Evolutionary conservation across 1,284 basidiomycete species (phyloP).

Genomic region (Moesziomyces sp.): DNA sequence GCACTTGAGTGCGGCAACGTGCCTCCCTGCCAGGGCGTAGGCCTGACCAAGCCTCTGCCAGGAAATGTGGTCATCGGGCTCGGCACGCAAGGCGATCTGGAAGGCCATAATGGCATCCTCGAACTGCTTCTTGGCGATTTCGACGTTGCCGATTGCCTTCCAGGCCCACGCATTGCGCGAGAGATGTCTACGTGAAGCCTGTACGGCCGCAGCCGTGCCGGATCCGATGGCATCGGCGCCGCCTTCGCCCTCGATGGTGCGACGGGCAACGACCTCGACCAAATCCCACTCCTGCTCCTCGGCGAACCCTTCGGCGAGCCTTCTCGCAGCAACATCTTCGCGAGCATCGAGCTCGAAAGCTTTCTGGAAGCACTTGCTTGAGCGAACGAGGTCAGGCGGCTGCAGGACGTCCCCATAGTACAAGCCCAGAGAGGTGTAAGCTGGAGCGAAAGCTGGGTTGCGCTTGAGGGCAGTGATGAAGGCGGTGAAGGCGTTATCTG

Average conservation of each 20-base stretch:
- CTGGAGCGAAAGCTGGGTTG: conserved; percentile 81
- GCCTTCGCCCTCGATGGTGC: conserved; percentile 83
- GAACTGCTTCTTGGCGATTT: conserved; percentile 81
- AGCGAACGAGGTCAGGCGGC: conserved; percentile 83
- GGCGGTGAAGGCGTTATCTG: conserved; percentile 70
- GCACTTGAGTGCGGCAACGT: conserved; percentile 89
- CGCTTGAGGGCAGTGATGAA: conserved; percentile 87
- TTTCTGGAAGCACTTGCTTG: conserved; percentile 97
- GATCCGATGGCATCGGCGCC: conserved; percentile 49
- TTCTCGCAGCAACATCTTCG: conserved; percentile 84
- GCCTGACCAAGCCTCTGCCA: conserved; percentile 94
- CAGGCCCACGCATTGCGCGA: conserved; percentile 93
- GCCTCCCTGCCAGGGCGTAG: conserved; percentile 86
- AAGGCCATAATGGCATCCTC: conserved; percentile 83
- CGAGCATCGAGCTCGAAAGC: conserved; percentile 95
- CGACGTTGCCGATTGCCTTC: conserved; percentile 94
- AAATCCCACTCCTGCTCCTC: conserved; percentile 94
- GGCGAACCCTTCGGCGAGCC: conserved; percentile 88
- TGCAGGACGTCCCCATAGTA: conserved; percentile 81
- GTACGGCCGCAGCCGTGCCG: conserved; percentile 17
- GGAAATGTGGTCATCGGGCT: conserved; percentile 79
- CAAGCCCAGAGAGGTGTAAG: conserved; percentile 91
- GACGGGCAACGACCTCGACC: conserved; percentile 88
- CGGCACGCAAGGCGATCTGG: conserved; percentile 86
- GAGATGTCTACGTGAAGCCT: conserved; percentile 43